phyloP scores from a whole-genome alignment of 129 eudicot genomes.

The Flaveria linearis region DNA sequence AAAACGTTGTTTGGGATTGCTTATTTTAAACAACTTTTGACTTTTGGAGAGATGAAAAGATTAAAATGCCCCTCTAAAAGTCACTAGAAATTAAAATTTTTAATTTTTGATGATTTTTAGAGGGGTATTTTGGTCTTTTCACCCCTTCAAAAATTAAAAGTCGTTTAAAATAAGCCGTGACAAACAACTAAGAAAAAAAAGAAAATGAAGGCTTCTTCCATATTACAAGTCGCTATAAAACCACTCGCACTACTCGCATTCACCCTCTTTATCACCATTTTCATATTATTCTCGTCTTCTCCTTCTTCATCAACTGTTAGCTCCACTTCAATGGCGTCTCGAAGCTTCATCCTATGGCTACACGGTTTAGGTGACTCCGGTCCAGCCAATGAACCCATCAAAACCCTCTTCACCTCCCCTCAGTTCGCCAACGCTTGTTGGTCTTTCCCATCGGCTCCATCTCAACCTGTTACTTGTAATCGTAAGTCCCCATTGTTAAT shows the following conservation, averaged over 20 bases:
- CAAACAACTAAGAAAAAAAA: no score
- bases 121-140: no score
- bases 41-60: no score
- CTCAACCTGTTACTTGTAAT: slow-evolving; percentile 85
- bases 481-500: slow-evolving; percentile 43
- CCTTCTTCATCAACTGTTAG: slow-evolving; percentile 10
- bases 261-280: slow-evolving; percentile 54
- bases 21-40: no score
- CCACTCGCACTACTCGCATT: slow-evolving; percentile 48
- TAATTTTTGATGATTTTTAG: no score
- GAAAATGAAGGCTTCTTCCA: slow-evolving; percentile 38
- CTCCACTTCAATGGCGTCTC: slow-evolving; percentile 52
- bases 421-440: slow-evolving; percentile 65
- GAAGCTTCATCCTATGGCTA: slow-evolving; percentile 85
- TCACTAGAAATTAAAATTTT: no score
- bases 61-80: no score
- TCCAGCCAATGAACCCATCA: slow-evolving; percentile 92
- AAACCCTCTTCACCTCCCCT: slow-evolving; percentile 69
- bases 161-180: no score
- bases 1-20: no score
- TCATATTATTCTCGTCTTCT: slow-evolving; percentile 38
- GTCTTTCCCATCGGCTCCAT: slow-evolving; percentile 97
- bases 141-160: no score
- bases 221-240: slow-evolving; percentile 26
- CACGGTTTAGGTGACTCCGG: slow-evolving; percentile 98